Conservation (phyloP, 2,329 filamentous ascomycete genomes). For the Alternaria alternata region DNA sequence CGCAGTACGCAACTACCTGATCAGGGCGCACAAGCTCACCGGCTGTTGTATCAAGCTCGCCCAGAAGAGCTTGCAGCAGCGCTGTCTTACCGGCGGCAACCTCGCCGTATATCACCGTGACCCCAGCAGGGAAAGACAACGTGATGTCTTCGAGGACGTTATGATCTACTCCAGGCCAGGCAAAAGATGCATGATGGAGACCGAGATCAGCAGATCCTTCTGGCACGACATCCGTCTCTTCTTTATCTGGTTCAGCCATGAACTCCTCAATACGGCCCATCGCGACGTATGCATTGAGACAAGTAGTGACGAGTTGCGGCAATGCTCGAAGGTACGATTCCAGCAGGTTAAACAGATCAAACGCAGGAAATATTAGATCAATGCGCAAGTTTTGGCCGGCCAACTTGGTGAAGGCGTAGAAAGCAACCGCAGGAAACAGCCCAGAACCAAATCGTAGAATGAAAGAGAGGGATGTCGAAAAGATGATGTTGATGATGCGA, state of each 20-base stretch:
- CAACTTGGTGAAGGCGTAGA: constrained; percentile 80
- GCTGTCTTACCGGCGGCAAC: constrained; percentile 71
- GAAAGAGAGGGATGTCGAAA: constrained; percentile 69
- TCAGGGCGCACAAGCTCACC: constrained; percentile 63
- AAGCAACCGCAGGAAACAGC: constrained; percentile 80
- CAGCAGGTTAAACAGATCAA: constrained; percentile 80
- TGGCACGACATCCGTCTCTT: constrained; percentile 55
- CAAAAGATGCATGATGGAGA: constrained; percentile 73
- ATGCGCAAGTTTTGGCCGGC: constrained; percentile 74
- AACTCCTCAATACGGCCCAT: constrained; percentile 84
- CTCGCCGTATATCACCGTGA: constrained; percentile 70
- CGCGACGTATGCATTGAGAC: constrained; percentile 84
- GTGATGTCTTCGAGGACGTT: constrained; percentile 64
- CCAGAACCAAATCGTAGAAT: constrained; percentile 76
- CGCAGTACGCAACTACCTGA: constrained; percentile 69
- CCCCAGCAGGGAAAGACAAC: constrained; percentile 62
- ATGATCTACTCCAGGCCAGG: constrained; percentile 75
- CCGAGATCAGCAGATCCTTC: constrained; percentile 52
- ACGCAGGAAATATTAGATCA: constrained; percentile 85
- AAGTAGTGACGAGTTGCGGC: constrained; percentile 75
- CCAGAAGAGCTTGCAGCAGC: constrained; percentile 65
- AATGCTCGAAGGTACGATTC: constrained; percentile 77
- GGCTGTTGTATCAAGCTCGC: constrained; percentile 63
- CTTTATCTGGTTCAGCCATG: constrained; percentile 84
- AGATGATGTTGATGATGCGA: constrained; percentile 69